Conservation (phyloP, 805 yeast genomes). For the Zygosaccharomyces pseudorouxii region DNA sequence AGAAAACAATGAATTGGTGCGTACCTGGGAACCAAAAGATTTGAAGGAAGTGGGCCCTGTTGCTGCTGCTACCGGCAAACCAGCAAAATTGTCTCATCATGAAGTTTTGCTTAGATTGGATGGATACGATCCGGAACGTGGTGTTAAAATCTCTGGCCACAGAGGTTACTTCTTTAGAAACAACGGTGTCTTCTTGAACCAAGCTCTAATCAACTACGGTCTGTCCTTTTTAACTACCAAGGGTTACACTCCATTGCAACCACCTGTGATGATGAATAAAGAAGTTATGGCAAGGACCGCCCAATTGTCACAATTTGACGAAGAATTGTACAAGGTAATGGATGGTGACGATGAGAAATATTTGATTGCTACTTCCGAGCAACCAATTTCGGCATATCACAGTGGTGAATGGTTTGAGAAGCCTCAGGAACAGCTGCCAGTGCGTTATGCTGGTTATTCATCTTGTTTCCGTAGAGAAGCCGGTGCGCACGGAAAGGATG, state of each 20-base stretch:
- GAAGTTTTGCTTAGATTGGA: constrained; percentile 90
- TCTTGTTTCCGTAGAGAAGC: constrained; percentile 99
- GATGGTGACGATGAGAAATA: constrained; percentile 98
- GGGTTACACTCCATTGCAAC: constrained; percentile 87
- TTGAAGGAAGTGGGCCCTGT: constrained; percentile 52
- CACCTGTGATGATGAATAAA: constrained; percentile 99
- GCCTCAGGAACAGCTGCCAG: constrained; percentile 93
- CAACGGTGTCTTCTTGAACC: constrained; percentile 95
- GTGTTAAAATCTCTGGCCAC: constrained; percentile 95
- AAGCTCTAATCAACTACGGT: constrained; percentile 96
- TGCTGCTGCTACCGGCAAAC: constrained; percentile 73
- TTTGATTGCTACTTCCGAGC: constrained; percentile 97
- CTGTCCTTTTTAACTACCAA: constrained; percentile 72
- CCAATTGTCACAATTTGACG: constrained; percentile 95
- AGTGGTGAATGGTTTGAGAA: constrained; percentile 97
- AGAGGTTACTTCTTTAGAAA: constrained; percentile 95
- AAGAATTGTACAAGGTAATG: constrained; percentile 92
- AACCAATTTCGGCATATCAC: constrained; percentile 97
- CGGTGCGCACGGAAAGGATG: constrained; percentile 98
- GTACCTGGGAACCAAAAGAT: constrained; percentile 82
- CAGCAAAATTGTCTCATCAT: constrained; percentile 86
- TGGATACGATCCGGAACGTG: constrained; percentile 98
- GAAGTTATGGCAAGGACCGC: constrained; percentile 99
- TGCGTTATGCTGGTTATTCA: constrained; percentile 95
- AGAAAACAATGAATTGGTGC: constrained; percentile 82